These are phyloP conservation scores for Sporothrix brasiliensis DNA, from an alignment of 2,329 filamentous ascomycete genomes.

Conservation along the genomic window DNA sequence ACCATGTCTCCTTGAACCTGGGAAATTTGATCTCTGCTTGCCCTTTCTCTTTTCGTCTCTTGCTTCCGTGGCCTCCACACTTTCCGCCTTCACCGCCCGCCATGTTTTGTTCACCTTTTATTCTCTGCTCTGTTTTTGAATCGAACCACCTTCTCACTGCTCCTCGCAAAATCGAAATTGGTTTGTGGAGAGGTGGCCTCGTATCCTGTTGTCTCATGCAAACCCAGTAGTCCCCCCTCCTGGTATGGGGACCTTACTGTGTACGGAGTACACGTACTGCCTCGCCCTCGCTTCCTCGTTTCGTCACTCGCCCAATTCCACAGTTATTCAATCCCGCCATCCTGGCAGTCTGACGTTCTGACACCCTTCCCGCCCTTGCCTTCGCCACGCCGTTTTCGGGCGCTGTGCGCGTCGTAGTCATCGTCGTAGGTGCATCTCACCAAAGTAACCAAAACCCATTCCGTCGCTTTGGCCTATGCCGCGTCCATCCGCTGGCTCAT, in stretches of 20 bases:
- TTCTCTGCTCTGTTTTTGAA: background rate
- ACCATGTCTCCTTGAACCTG: constrained; percentile 7
- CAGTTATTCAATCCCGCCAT: background rate
- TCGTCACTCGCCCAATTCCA: background rate
- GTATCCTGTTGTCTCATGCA: background rate
- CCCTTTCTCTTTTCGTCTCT: background rate
- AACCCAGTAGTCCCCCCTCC: background rate
- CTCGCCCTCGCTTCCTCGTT: constrained; percentile 11
- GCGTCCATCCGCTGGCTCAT: constrained; percentile 1
- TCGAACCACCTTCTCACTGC: background rate
- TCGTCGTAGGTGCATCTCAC: background rate
- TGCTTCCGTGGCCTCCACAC: background rate
- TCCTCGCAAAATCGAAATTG: background rate
- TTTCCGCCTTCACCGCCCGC: constrained; percentile 13
- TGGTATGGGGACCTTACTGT: background rate
- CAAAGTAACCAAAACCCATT: background rate
- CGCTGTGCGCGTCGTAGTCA: background rate
- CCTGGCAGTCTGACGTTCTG: background rate
- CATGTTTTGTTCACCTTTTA: background rate
- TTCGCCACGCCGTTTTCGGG: constrained; percentile 21
- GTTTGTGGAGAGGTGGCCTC: background rate
- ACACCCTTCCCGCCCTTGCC: background rate
- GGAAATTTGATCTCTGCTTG: constrained; percentile 6
- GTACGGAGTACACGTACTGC: no score
- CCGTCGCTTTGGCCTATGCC: constrained; percentile 7